These are phyloP conservation scores for Candida krabiensis DNA, from an alignment of 805 yeast species.

Conservation along the genomic window DNA sequence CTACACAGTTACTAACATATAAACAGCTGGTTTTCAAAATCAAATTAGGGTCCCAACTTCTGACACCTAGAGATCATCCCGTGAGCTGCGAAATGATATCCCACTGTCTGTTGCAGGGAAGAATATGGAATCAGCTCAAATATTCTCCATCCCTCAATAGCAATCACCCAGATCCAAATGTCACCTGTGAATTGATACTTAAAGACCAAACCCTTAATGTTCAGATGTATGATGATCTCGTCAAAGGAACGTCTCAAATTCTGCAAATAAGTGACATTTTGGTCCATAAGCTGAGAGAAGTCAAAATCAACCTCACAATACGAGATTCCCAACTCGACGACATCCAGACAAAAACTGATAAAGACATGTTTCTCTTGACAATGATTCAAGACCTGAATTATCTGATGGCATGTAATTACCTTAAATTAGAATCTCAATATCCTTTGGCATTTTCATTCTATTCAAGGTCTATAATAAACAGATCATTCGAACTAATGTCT, in stretches of 20 bases:
- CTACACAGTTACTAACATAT: not conserved
- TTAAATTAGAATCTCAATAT: conserved; percentile 22
- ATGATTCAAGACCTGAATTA: conserved; percentile 28
- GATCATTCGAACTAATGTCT: conserved; percentile 15
- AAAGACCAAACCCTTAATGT: conserved; percentile 13
- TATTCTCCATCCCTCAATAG: conserved; percentile 7
- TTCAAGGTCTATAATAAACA: conserved; percentile 19
- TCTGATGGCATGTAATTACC: conserved; percentile 22
- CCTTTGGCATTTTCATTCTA: conserved; percentile 32
- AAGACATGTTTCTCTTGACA: conserved; percentile 1
- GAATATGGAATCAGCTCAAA: conserved; percentile 14
- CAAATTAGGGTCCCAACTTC: conserved; percentile 8
- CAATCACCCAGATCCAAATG: not conserved
- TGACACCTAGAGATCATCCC: conserved; percentile 12
- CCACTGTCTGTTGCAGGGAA: conserved; percentile 16
- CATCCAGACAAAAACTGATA: not conserved
- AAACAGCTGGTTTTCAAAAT: conserved; percentile 10
- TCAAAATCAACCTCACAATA: conserved; percentile 8
- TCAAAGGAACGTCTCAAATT: conserved; percentile 9
- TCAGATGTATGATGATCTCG: conserved; percentile 17
- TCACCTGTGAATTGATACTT: conserved; percentile 11
- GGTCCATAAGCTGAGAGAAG: conserved; percentile 9
- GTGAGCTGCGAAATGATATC: conserved; percentile 19
- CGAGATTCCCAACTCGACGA: conserved; percentile 7
- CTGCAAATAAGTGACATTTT: conserved; percentile 9